Evolutionary conservation across 2,329 filamentous ascomycete species (phyloP).

Genomic region (Colletotrichum incanum): DNA sequence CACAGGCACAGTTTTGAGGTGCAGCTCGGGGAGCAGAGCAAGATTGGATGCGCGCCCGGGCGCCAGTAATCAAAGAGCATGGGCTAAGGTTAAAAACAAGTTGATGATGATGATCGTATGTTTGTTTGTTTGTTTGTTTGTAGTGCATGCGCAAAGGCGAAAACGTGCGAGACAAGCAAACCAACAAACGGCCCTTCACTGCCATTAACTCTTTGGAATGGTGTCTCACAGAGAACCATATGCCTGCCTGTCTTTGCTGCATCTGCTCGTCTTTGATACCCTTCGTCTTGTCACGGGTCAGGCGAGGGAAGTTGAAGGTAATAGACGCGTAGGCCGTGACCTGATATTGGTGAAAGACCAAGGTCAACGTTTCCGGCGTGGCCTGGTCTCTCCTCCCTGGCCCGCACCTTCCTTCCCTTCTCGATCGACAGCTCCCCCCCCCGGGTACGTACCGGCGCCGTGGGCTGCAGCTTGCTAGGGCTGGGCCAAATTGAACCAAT

Average conservation of each 20-base stretch:
- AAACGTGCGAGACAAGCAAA: background rate
- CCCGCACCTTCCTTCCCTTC: conserved; percentile 5
- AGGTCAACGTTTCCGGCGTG: background rate
- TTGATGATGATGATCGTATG: background rate
- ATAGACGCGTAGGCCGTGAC: background rate
- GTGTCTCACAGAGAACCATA: no score
- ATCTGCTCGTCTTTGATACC: background rate
- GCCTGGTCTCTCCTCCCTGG: conserved; percentile 6
- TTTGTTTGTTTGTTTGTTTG: background rate
- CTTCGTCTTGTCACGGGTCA: background rate
- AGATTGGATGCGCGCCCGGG: background rate
- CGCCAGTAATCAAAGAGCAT: background rate
- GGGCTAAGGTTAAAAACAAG: background rate
- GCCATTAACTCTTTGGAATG: background rate
- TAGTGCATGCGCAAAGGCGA: background rate
- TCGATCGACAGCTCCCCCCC: background rate
- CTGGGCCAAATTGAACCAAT: conserved; percentile 18
- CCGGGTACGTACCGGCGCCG: conserved; percentile 11
- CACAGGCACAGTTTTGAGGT: conserved; percentile 1
- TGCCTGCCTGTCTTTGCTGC: background rate
- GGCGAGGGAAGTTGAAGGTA: background rate
- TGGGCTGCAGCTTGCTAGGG: conserved; percentile 2
- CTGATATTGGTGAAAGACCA: background rate
- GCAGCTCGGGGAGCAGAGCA: background rate
- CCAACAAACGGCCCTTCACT: background rate